Percentiles rank a stretch among this genome's conserved stretches.
Evolutionary conservation across 306 rosid species (phyloP).

Genomic region (Medicago truncatula): MtrunA17r5.0-ANR NC_053043.1:9325001-9325500

Average conservation of each 20-base stretch:
- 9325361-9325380: slow-evolving; percentile 27
- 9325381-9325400: background rate
- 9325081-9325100: no score
- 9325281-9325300: slow-evolving; percentile 50
- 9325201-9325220: slow-evolving; percentile 38
- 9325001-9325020: no score
- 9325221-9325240: slow-evolving; percentile 45
- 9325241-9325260: slow-evolving; percentile 15
- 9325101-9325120: no score
- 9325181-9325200: slow-evolving; percentile 58
- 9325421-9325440: slow-evolving; percentile 65
- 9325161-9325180: background rate
- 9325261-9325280: slow-evolving; percentile 64
- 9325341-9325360: slow-evolving; percentile 66
- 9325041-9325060: no score
- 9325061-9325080: no score
- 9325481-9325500: slow-evolving; percentile 47
- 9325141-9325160: no score
- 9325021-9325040: no score
- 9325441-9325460: slow-evolving; percentile 54
- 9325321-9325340: slow-evolving; percentile 33
- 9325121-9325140: no score
- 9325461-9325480: slow-evolving; percentile 50
- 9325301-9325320: slow-evolving; percentile 21
- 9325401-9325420: slow-evolving; percentile 59